Conservation (phyloP, 805 yeast species). For the Tetrapisispora pingtungensis region DNA sequence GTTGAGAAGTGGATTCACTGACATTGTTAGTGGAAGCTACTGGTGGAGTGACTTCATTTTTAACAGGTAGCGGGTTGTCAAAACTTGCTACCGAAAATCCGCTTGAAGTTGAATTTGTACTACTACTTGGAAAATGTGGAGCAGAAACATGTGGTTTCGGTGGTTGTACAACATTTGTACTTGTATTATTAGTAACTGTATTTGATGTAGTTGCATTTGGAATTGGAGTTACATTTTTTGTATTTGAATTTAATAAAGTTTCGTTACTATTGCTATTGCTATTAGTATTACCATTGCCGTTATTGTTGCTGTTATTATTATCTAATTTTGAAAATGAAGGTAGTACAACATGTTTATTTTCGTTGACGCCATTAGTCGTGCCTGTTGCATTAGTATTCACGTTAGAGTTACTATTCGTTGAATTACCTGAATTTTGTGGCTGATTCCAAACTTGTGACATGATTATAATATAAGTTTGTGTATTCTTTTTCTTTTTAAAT, state of each 20-base stretch:
- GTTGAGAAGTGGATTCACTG: background rate
- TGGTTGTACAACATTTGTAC: slow-evolving; percentile 5
- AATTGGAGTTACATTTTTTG: too few relatives aligned
- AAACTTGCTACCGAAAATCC: slow-evolving; percentile 21
- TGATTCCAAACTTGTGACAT: slow-evolving; percentile 5
- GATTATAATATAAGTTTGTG: too few relatives aligned
- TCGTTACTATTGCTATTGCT: slow-evolving; percentile 19
- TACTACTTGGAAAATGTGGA: slow-evolving; percentile 10
- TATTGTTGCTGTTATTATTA: background rate
- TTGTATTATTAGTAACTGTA: slow-evolving; percentile 7
- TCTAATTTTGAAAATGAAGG: slow-evolving; percentile 8
- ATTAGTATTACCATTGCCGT: slow-evolving; percentile 4
- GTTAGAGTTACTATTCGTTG: too few relatives aligned
- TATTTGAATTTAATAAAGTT: slow-evolving; percentile 18
- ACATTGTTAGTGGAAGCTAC: background rate
- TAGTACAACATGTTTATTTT: slow-evolving; percentile 5
- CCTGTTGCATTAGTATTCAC: background rate
- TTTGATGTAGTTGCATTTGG: too few relatives aligned
- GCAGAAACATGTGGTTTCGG: slow-evolving; percentile 1
- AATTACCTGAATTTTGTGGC: background rate
- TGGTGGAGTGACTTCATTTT: slow-evolving; percentile 8
- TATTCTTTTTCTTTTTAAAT: too few relatives aligned
- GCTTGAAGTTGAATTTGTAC: background rate
- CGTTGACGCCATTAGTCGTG: background rate
- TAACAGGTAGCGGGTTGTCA: slow-evolving; percentile 21